phyloP scores from a whole-genome alignment of 768 basidiomycete species.

The Omphalotus guepiniiformis region DNA sequence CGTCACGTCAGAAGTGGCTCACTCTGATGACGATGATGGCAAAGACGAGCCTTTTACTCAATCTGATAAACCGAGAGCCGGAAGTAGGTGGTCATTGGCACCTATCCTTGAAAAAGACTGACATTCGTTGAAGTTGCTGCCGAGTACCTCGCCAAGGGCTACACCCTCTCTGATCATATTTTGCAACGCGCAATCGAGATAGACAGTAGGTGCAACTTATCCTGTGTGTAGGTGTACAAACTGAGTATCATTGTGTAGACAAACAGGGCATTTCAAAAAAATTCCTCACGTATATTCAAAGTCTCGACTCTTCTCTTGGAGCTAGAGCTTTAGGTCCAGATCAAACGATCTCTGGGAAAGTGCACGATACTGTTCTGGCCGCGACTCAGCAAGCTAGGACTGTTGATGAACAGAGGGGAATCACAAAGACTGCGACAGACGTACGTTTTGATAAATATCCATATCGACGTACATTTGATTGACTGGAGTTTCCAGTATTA shows the following conservation, averaged over 20 bases:
- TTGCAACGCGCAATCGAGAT: slow-evolving; percentile 77
- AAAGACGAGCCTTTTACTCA: slow-evolving; percentile 44
- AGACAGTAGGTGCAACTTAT: slow-evolving; percentile 44
- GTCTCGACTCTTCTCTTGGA: slow-evolving; percentile 69
- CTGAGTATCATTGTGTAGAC: slow-evolving; percentile 30
- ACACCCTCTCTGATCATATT: slow-evolving; percentile 72
- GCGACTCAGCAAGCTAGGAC: slow-evolving; percentile 67
- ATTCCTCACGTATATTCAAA: slow-evolving; percentile 77
- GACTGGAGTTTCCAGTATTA: slow-evolving; percentile 57
- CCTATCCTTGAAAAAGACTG: neutral
- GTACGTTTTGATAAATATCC: slow-evolving; percentile 32
- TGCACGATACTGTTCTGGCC: slow-evolving; percentile 57
- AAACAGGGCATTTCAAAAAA: slow-evolving; percentile 85
- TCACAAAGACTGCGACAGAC: slow-evolving; percentile 63
- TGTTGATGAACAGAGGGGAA: slow-evolving; percentile 80
- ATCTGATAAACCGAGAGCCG: slow-evolving; percentile 88
- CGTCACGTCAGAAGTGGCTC: slow-evolving; percentile 67
- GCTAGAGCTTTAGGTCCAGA: slow-evolving; percentile 71
- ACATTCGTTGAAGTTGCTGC: slow-evolving; percentile 60
- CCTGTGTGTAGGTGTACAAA: too few species aligned
- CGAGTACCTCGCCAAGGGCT: slow-evolving; percentile 91
- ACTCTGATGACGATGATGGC: slow-evolving; percentile 47
- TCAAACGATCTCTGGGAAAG: slow-evolving; percentile 73
- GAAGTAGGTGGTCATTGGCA: slow-evolving; percentile 44
- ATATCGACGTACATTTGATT: neutral